Evolutionary conservation across 1,284 basidiomycete species (phyloP), one percentile per base, ranked within the genome.

Genomic region (Cutaneotrichosporon sp.): DNA sequence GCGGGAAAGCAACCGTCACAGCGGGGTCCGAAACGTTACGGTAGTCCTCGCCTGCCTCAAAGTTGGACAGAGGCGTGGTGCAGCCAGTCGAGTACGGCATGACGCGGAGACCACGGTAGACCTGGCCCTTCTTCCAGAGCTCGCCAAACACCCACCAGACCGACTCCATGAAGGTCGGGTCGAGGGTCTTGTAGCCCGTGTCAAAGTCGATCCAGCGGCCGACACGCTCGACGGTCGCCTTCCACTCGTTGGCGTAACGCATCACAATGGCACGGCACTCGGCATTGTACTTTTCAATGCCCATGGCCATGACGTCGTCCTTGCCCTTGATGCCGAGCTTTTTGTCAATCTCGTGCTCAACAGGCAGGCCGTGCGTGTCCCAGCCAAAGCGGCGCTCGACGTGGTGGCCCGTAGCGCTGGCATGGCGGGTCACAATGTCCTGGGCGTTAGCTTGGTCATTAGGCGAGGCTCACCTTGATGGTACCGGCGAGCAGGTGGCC

Each of bases 161-260:
- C 42, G 85, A 87, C 79, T 99, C 96, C 96, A 99, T 98, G 75
- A 91, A 99, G 20, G 83, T 80, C 7, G 85, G 77, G 72, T 98
- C 90, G 60, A 98, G 82, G 13, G 96, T 99, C 79, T 97, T 97
- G 83, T 99, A 99, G 65, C 96, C 96, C 63, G 96, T 89, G 77
- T 99, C 96, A 69, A 98, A 99, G 76, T 98, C 96, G 77, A 99
- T 98, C 96, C 96, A 99, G 59, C 96, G 84, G 37, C 94, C 96
- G 86, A 98, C 94, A 59, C 96, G 84, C 76, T 97, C 94, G 54
- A 99, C 94, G 5, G 92, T 98, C 36, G 78, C 69, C 54, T 90
- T 84, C 96, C 96, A 99, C 73, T 98, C 93, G 14, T 80, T 80
- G 5, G 93, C 83, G 74, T 98, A 98, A 41, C 92, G 84, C 93